A percentile compares a stretch with the other conserved stretches of the same genome.
phyloP scores from a whole-genome alignment of 139 green algal species.

The Desmodesmus armatus region DNA sequence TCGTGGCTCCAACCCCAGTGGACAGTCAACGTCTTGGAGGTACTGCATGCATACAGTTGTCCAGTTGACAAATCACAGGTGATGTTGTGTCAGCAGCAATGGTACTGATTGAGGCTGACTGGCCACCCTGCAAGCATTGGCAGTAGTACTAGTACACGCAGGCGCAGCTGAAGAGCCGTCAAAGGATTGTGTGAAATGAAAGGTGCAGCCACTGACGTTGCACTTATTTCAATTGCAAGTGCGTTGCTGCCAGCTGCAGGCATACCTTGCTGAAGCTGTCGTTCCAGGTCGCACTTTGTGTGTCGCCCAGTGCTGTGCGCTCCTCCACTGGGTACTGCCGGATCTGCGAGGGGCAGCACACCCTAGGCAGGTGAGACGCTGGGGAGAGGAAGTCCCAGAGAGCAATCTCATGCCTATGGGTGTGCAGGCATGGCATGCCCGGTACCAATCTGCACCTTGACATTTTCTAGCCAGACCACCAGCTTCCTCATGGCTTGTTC shows the following conservation, averaged over 20 bases:
- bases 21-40: constrained; percentile 65
- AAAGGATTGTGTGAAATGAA: too few species aligned
- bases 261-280: constrained; percentile 9
- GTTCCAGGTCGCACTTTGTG: background rate
- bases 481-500: background rate
- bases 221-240: too few species aligned
- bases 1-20: constrained; percentile 43
- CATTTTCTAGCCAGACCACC: constrained; percentile 22
- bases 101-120: background rate
- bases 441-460: background rate
- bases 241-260: too few species aligned
- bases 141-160: background rate
- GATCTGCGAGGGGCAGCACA: constrained; percentile 37
- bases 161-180: too few species aligned
- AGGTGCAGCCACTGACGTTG: too few species aligned
- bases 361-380: too few species aligned
- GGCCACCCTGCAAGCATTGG: background rate
- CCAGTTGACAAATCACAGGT: background rate
- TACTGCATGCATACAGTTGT: constrained; percentile 50
- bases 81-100: background rate
- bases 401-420: too few species aligned
- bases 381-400: too few species aligned
- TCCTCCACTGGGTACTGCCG: constrained; percentile 49
- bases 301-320: constrained; percentile 31
- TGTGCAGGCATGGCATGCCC: too few species aligned